These are phyloP conservation scores for Ramaria sp. DNA, from an alignment of 768 basidiomycete species.

Conservation along the genomic window DNA sequence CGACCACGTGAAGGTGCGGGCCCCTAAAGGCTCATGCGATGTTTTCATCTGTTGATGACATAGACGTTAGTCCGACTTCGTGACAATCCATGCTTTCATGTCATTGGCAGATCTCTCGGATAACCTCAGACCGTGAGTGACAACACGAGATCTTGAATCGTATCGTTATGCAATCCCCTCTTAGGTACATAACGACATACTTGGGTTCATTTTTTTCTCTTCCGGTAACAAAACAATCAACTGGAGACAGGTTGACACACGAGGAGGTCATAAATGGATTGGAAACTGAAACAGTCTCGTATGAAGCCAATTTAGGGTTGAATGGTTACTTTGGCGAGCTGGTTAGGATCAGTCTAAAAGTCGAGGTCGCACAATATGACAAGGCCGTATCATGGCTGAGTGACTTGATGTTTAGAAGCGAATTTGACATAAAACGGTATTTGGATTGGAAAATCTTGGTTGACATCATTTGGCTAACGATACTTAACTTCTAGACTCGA, in stretches of 20 bases:
- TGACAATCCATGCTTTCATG: conserved; percentile 68
- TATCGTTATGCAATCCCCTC: background rate
- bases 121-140: conserved; percentile 61
- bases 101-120: conserved; percentile 65
- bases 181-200: conserved; percentile 69
- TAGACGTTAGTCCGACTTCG: conserved; percentile 75
- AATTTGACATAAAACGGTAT: conserved; percentile 74
- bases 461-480: background rate
- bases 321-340: conserved; percentile 61
- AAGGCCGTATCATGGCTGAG: conserved; percentile 77
- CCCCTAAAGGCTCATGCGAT: background rate
- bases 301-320: conserved; percentile 61
- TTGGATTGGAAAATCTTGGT: conserved; percentile 9
- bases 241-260: conserved; percentile 62
- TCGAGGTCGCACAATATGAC: conserved; percentile 72
- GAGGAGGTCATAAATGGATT: conserved; percentile 89
- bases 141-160: background rate
- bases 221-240: conserved; percentile 55
- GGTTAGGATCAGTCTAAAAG: conserved; percentile 69
- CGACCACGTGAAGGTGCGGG: conserved; percentile 75
- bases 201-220: conserved; percentile 81
- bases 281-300: conserved; percentile 84
- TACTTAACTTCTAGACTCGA: conserved; percentile 43
- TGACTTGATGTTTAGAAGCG: conserved; percentile 63
- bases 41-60: background rate